A percentile compares a stretch with the other conserved stretches of the same genome.
These are phyloP conservation scores for Crithidia acanthocephali DNA, from an alignment of 208 protist genomes.

Conservation along the genomic window DNA sequence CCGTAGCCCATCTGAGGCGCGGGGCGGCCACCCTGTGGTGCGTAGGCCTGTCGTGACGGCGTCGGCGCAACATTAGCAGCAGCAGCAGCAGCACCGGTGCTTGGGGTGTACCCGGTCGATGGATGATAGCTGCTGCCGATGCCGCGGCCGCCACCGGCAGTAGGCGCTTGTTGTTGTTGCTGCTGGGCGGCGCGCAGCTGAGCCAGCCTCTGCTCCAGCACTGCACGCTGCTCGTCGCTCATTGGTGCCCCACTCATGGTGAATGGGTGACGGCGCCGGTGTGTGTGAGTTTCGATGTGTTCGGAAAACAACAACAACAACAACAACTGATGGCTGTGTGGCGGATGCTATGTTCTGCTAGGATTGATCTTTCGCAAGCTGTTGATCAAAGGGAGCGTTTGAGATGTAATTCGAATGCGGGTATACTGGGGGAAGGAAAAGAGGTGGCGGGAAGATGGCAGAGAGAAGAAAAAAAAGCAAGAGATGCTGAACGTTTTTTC, in stretches of 20 bases:
- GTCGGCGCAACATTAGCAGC: too few relatives aligned
- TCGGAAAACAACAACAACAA: too few relatives aligned
- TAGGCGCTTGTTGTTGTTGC: not conserved
- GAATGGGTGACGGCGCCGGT: too few relatives aligned
- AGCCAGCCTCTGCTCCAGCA: conserved; percentile 47
- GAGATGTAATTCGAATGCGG: too few relatives aligned
- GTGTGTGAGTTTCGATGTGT: not conserved
- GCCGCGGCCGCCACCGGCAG: not conserved
- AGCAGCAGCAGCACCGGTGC: not conserved
- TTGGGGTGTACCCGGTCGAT: not conserved
- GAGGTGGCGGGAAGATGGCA: too few relatives aligned
- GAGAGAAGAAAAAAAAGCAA: not conserved
- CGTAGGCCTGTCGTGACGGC: conserved; percentile 13
- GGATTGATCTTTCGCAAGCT: too few relatives aligned
- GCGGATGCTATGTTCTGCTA: too few relatives aligned
- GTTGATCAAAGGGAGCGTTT: too few relatives aligned
- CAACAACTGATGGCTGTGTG: too few relatives aligned
- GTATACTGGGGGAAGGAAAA: too few relatives aligned
- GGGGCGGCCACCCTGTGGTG: not conserved
- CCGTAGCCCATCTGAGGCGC: conserved; percentile 28
- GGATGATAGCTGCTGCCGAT: not conserved
- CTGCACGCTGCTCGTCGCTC: conserved; percentile 61
- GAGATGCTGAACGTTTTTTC: not conserved
- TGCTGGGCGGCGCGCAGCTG: conserved; percentile 41
- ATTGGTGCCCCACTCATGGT: conserved; percentile 38